A percentile compares a stretch with the other conserved stretches of the same genome.
Evolutionary conservation across 306 rosid genomes (phyloP).

Genomic region (Delonix regia): DNA sequence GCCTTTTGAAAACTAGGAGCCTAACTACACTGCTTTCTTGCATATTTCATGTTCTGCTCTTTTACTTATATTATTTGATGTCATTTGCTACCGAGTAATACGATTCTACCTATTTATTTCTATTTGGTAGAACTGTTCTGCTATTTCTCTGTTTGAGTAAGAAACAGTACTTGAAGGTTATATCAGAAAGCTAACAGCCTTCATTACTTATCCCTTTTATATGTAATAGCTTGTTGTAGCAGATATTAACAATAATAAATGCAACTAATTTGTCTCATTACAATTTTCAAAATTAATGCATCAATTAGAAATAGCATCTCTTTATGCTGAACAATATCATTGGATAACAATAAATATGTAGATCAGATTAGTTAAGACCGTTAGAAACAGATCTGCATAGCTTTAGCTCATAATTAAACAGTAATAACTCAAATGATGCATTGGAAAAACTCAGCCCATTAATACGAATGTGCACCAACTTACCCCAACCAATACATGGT

Average conservation of each 20-base stretch:
- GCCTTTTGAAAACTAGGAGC: no score
- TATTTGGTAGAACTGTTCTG: no score
- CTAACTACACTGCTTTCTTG: no score
- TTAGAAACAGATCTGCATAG: background rate
- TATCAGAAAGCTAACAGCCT: conserved; percentile 7
- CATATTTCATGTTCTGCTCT: no score
- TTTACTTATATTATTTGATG: no score
- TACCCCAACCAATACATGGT: conserved; percentile 87
- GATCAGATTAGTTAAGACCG: background rate
- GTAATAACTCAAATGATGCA: background rate
- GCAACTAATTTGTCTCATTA: conserved; percentile 8
- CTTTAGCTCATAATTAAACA: background rate
- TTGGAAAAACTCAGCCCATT: background rate
- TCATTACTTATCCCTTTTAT: background rate
- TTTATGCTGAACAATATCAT: background rate
- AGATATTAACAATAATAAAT: conserved; percentile 19
- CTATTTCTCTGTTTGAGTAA: no score
- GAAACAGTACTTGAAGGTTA: no score
- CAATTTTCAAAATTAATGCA: conserved; percentile 25
- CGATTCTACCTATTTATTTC: no score
- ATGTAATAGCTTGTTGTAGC: background rate
- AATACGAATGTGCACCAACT: conserved; percentile 44
- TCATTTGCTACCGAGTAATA: no score
- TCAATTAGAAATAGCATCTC: conserved; percentile 18
- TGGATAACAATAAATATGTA: background rate